phyloP scores from a whole-genome alignment of 139 green algal genomes.

The Protoeuglena noctilucae region DNA sequence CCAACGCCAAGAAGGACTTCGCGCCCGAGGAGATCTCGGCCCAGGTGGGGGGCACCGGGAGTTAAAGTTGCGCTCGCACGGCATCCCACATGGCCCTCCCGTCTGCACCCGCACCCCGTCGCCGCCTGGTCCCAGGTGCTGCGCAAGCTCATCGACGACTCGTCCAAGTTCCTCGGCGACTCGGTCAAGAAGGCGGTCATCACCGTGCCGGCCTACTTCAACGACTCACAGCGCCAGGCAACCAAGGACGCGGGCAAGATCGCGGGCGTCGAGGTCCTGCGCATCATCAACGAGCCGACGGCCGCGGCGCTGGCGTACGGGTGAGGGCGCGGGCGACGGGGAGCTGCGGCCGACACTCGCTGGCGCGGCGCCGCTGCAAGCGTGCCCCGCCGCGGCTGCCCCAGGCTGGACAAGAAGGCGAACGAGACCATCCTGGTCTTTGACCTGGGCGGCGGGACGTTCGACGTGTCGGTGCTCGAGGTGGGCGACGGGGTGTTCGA shows the following conservation, averaged over 20 bases:
- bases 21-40: slow-evolving; percentile 93
- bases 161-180: slow-evolving; percentile 62
- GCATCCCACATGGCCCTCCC: too few relatives aligned
- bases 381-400: too few relatives aligned
- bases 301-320: slow-evolving; percentile 94
- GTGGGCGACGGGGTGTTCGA: slow-evolving; percentile 99
- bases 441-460: slow-evolving; percentile 95
- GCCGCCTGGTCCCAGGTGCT: too few relatives aligned
- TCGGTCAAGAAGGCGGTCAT: slow-evolving; percentile 87
- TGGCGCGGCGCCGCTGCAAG: too few relatives aligned
- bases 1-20: slow-evolving; percentile 85
- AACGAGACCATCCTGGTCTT: slow-evolving; percentile 99
- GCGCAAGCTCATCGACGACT: slow-evolving; percentile 63
- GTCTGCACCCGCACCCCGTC: too few relatives aligned
- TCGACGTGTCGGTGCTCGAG: slow-evolving; percentile 93
- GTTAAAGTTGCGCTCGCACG: too few relatives aligned
- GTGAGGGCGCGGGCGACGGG: too few relatives aligned
- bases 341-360: too few relatives aligned
- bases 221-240: slow-evolving; percentile 89
- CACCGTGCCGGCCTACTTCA: slow-evolving; percentile 99
- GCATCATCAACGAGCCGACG: slow-evolving; percentile 99
- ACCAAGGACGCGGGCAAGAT: slow-evolving; percentile 86
- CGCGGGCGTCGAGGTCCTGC: slow-evolving; percentile 90
- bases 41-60: slow-evolving; percentile 14
- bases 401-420: slow-evolving; percentile 89